Base-by-base conservation (phyloP, 169 alveolate genomes). In the Cryptosporidium bovis region DNA sequence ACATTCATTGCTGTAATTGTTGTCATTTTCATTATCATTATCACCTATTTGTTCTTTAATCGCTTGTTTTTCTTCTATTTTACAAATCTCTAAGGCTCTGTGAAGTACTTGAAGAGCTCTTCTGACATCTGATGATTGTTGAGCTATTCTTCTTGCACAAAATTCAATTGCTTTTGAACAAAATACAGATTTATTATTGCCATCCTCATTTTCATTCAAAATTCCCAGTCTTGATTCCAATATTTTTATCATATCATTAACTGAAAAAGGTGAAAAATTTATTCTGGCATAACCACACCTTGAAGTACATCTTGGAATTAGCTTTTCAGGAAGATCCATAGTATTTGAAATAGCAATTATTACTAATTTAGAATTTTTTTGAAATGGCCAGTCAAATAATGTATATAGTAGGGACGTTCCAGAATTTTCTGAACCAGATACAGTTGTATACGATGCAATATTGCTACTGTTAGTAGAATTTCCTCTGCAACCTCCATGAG, bases 371-470 rank as follows among this genome's bases (percentile, higher is more conserved):
- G 95, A 89, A 50, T 90, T 69, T 44, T 83, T 44, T 64, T 84
- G 87, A 71, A 90, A 84, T 18, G 95, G 95, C 95, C 95, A 92
- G 34, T 92, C 95, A 60, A 92, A 83, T 3, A 92, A 51, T 51
- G 90, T 90, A 71, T 92, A 92, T 18, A 92, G 69, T 12, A 90
- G 66, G 13, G 93, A 44, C 16, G 58, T 40, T 3, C n/a, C 48
- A 6, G 64, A 44, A 13, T 40, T 53, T 7, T 58, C 69, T 18
- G 31, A 34, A 2, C 48, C 48, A 40, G 48, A 40, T 40, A 40
- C 48, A 40, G 48, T 40, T 8, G 10, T 8, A 40, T 3, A 40
- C 10, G 48, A 40, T 40, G 48, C 4, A 8, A 40, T 8, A 40
- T 40, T 40, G 10, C 10, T 40, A 40, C 48, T 40, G 10, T 3